phyloP scores from a whole-genome alignment of 345 rosid genomes.

The Microthlaspi erraticum region DNA sequence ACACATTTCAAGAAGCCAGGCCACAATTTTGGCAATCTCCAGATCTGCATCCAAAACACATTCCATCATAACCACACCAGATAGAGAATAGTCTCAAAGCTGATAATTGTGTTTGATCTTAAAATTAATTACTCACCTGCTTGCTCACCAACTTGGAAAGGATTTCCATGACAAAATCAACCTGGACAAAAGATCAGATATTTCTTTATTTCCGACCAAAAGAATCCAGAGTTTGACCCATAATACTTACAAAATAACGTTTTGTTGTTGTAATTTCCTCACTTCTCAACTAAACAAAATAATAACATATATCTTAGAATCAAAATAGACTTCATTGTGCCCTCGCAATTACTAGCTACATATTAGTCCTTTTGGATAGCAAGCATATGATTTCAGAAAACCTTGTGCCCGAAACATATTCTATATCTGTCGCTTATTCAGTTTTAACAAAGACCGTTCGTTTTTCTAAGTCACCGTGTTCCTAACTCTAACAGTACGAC shows the following conservation, averaged over 20 bases:
- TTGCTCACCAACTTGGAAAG: conserved; percentile 87
- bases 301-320: not conserved
- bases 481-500: conserved; percentile 3
- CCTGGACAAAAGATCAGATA: conserved; percentile 49
- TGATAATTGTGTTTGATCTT: conserved; percentile 28
- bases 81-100: not conserved
- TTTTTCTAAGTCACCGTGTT: not conserved
- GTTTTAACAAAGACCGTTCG: not conserved
- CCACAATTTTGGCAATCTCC: conserved; percentile 99
- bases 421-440: conserved; percentile 18
- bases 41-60: conserved; percentile 57
- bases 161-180: conserved; percentile 96
- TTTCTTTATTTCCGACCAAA: conserved; percentile 14
- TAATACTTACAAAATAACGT: not conserved
- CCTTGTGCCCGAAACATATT: not conserved
- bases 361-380: not conserved
- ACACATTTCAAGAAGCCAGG: conserved; percentile 96
- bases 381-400: not conserved
- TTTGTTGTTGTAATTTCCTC: conserved; percentile 15
- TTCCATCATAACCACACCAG: conserved; percentile 10
- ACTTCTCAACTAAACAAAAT: conserved; percentile 13
- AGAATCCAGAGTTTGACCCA: conserved; percentile 9
- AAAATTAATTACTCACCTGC: conserved; percentile 66
- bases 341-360: not conserved
- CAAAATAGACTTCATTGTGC: not conserved